phyloP scores from a whole-genome alignment of 177 flowering plant species.

The Vitis hybrid region DNA sequence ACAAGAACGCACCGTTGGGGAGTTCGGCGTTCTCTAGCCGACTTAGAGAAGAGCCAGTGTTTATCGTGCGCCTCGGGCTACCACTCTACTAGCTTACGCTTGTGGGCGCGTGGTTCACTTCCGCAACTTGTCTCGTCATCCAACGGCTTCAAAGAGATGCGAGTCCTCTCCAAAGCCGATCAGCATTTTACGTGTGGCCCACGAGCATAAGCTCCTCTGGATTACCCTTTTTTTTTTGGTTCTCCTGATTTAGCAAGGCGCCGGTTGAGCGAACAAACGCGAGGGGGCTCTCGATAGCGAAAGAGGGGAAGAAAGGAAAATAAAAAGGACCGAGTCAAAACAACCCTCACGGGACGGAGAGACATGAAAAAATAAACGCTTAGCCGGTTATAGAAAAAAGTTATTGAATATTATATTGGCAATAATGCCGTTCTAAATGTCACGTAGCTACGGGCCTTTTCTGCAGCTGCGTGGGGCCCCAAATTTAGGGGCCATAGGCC shows the following conservation, averaged over 20 bases:
- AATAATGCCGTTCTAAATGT: slow-evolving; percentile 9
- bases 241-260: neutral
- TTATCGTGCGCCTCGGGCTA: neutral
- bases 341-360: slow-evolving; percentile 8
- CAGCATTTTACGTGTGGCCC: too few relatives aligned
- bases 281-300: neutral
- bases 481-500: neutral
- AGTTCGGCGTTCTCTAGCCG: slow-evolving; percentile 15
- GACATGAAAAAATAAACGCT: neutral
- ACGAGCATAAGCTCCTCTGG: too few relatives aligned
- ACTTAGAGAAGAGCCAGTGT: slow-evolving; percentile 4
- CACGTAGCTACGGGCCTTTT: slow-evolving; percentile 10
- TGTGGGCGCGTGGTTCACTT: neutral
- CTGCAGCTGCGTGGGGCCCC: slow-evolving; percentile 4
- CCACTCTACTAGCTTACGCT: neutral
- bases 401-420: too few relatives aligned
- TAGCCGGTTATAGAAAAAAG: neutral
- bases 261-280: slow-evolving; percentile 7
- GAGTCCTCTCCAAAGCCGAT: too few relatives aligned
- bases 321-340: slow-evolving; percentile 8
- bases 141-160: too few relatives aligned
- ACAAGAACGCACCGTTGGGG: slow-evolving; percentile 10
- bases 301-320: too few relatives aligned
- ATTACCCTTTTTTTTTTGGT: too few relatives aligned
- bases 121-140: too few relatives aligned